phyloP scores from a whole-genome alignment of 768 basidiomycete genomes.

The Phanerodontia chrysosporium region DNA sequence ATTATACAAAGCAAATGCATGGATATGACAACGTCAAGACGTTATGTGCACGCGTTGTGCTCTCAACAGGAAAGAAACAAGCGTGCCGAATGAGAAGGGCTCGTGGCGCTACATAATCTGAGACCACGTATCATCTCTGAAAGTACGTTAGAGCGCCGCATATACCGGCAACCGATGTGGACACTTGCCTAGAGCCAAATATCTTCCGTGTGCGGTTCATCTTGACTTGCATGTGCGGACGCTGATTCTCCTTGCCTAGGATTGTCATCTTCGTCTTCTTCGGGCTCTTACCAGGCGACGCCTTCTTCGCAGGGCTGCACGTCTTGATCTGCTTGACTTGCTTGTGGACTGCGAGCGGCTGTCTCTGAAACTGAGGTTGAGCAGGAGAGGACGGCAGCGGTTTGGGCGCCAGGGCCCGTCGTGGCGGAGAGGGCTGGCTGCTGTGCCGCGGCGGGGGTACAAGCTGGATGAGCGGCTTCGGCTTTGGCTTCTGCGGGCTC shows the following conservation, averaged over 20 bases:
- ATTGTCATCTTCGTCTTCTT: neutral
- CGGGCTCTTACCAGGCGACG: neutral
- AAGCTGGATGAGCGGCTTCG: neutral
- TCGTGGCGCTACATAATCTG: neutral
- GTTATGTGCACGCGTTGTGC: too few relatives aligned
- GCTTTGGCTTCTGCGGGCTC: neutral
- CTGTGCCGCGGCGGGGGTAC: neutral
- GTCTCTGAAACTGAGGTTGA: neutral
- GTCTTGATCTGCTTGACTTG: neutral
- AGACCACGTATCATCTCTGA: neutral
- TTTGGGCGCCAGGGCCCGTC: too few relatives aligned
- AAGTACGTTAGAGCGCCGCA: neutral
- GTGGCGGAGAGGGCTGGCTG: too few relatives aligned
- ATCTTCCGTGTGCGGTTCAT: neutral
- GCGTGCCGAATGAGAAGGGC: too few relatives aligned
- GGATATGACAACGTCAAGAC: too few relatives aligned
- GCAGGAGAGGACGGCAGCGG: too few relatives aligned
- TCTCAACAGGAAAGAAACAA: too few relatives aligned
- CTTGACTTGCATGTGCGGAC: neutral
- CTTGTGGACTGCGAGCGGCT: neutral
- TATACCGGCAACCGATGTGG: neutral
- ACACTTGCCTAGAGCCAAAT: neutral
- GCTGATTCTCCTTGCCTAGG: neutral
- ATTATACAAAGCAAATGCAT: too few relatives aligned
- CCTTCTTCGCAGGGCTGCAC: neutral